Evolutionary conservation across 2,329 filamentous ascomycete species (phyloP), one percentile per base, ranked within the genome.

Genomic region (Ceratocystis albifundus): DNA sequence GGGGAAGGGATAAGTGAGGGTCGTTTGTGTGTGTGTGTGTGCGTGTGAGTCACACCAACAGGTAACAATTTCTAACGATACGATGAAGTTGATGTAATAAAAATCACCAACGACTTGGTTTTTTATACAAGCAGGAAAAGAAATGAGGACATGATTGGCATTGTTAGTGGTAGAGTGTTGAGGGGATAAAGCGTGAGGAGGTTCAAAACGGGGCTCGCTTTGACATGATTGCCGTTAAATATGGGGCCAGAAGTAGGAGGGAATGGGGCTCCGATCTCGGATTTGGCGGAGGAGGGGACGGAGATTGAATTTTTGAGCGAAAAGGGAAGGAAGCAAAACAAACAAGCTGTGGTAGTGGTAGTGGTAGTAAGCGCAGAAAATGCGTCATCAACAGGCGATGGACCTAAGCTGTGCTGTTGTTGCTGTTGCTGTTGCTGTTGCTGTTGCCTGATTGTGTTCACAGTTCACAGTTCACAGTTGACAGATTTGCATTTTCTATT

Each of bases 191-290:
- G 48, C 46, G n/a, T 10, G 8, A 4, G 12, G 48, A 50, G 48
- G 48, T 50, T 50, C n/a, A 50, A 50, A 50, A 50, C 48, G 48
- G 48, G 36, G 48, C 48, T 22, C 48, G 48, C n/a, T 10, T 50
- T 20, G 8, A n/a, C 4, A 22, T 48, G 46, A 20, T 5, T 48
- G 46, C 48, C n/a, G 48, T 50, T 48, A n/a, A 48, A 22, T n/a
- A 5, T 48, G 46, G 48, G 48, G 48, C 48, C 17, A 22, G 48
- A 20, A 10, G 8, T 7, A 50, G 22, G 48, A 3, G n/a, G 10
- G 22, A 25, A 50, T 22, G 22, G 48, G 8, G 48, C 48, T 50
- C 48, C 48, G 48, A 50, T 50, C n/a, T 50, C 48, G 48, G 48
- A 50, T 20, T 50, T 41, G 36, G 36, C 36, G 36, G 36, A 41